Base-by-base conservation (phyloP, 116 monocot genomes). In the Cymodocea nodosa region DNA sequence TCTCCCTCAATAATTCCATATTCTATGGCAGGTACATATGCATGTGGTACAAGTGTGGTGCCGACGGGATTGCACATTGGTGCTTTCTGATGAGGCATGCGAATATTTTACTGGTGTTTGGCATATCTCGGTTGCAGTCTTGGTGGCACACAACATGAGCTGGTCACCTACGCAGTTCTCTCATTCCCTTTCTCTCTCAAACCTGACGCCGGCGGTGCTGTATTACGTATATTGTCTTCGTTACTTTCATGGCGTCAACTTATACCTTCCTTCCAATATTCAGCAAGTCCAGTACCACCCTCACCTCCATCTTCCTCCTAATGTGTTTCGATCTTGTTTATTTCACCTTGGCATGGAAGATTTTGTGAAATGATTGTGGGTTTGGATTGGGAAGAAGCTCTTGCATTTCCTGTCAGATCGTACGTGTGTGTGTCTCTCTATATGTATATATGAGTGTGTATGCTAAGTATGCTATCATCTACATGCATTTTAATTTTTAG, bases 101-200 rank as follows among this genome's bases (percentile, higher is more conserved):
- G 37, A 44, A 44, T 36, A 11, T 6, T 44, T 44, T 44, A 37
- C 7, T 40, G 19, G 36, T 14, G 62, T 57, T 23, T 57, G 24
- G 57, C 57, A 57, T 10, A 25, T 22, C 57, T 57, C 14, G 23
- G 62, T 63, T 35, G 20, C 30, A 34, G n/a, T 63, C 0, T 35
- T 39, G 37, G 62, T 37, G 62, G 40, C 62, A 62, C 13, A 5
- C 40, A 63, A 63, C 9, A n/a, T 35, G 39, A 63, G 62, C 34
- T 17, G 34, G 12, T 30, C 12, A 3, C 12, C 4, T 9, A 56
- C 8, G 22, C 56, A 56, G 23, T 2, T 37, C 37, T 53, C 49
- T 56, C 18, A 20, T 11, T 23, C 20, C 22, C 56, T 56, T 20
- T n/a, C 56, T 22, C 3, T 22, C 20, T 18, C 54, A n/a, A 23